Evolutionary conservation across 352 stramenopile species (phyloP).

Genomic region (Phytophthora pluvialis): DNA sequence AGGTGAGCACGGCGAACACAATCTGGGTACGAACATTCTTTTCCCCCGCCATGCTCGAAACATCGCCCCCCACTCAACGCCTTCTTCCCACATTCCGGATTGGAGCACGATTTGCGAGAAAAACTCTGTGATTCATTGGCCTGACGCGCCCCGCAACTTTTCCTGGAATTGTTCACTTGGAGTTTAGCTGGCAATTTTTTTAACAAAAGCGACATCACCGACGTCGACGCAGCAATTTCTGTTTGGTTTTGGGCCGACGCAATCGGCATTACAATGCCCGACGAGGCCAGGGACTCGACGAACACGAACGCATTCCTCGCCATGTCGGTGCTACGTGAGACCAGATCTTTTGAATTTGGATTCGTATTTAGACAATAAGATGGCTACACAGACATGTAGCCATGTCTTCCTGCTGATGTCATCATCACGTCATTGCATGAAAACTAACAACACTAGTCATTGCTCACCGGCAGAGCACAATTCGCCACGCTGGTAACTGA

Average conservation of each 20-base stretch:
- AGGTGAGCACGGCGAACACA: neutral
- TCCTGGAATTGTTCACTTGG: neutral
- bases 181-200: neutral
- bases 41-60: neutral
- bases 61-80: neutral
- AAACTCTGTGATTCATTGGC: neutral
- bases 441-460: too few species aligned
- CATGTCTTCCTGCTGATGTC: too few species aligned
- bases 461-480: too few species aligned
- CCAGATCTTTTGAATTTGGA: too few species aligned
- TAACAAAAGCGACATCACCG: neutral
- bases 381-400: too few species aligned
- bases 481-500: too few species aligned
- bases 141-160: too few species aligned
- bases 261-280: neutral
- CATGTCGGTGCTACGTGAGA: neutral
- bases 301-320: conserved; percentile 14
- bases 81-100: neutral
- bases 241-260: neutral
- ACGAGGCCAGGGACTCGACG: neutral
- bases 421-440: too few species aligned
- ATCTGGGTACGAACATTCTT: neutral
- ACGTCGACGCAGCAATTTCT: neutral
- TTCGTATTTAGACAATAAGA: too few species aligned
- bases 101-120: neutral